A percentile compares a stretch with the other conserved stretches of the same genome.
phyloP scores from a whole-genome alignment of 2,329 filamentous ascomycete genomes.

The Cladobotryum protrusum region DNA sequence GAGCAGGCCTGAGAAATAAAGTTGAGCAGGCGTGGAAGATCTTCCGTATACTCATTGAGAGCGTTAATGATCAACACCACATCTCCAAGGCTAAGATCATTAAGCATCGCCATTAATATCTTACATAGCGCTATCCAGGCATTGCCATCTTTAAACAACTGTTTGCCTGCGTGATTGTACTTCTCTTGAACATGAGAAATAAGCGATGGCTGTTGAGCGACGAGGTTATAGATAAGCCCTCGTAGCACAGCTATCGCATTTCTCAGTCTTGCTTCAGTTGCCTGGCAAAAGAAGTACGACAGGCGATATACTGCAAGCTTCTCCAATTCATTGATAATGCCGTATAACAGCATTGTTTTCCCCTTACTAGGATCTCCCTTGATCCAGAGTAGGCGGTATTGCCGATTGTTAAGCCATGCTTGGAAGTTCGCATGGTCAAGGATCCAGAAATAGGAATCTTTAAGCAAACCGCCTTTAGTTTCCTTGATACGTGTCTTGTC shows the following conservation, averaged over 20 bases:
- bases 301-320: too few species aligned
- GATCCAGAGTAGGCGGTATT: slow-evolving; percentile 28
- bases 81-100: slow-evolving; percentile 23
- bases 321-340: too few species aligned
- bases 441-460: slow-evolving; percentile 29
- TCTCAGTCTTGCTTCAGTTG: too few species aligned
- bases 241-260: too few species aligned
- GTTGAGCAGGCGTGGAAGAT: background rate
- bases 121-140: slow-evolving; percentile 29
- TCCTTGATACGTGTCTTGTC: slow-evolving; percentile 29
- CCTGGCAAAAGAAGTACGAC: too few species aligned
- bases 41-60: slow-evolving; percentile 33
- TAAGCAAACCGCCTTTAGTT: slow-evolving; percentile 27
- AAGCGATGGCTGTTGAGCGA: too few species aligned
- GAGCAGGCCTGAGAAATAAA: slow-evolving; percentile 5
- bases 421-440: slow-evolving; percentile 21
- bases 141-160: too few species aligned
- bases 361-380: too few species aligned
- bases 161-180: too few species aligned
- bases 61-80: slow-evolving; percentile 38
- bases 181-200: too few species aligned
- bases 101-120: slow-evolving; percentile 35
- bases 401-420: slow-evolving; percentile 7
- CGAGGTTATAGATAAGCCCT: too few species aligned
- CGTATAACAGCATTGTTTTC: slow-evolving; percentile 38